Percentiles rank a stretch among this genome's conserved stretches.
phyloP scores from a whole-genome alignment of 176 grass and related monocot species.

The Phoenix dactylifera region DNA sequence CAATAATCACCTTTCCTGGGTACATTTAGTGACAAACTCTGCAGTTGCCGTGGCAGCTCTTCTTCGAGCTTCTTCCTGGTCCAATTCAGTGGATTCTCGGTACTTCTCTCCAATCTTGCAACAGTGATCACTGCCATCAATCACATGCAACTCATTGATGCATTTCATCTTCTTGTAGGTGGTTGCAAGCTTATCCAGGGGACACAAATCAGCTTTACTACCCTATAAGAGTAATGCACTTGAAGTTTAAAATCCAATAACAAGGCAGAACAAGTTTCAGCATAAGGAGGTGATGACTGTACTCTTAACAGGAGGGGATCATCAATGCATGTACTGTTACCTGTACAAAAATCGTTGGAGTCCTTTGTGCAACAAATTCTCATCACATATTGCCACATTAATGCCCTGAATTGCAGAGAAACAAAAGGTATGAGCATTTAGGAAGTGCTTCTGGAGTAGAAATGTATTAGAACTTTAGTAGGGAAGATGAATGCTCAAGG shows the following conservation, averaged over 20 bases:
- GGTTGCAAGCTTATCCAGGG: conserved; percentile 48
- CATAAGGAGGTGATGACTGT: too few species aligned
- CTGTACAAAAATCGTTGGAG: conserved; percentile 85
- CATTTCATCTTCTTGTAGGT: conserved; percentile 68
- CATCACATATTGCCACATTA: conserved; percentile 52
- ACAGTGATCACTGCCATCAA: conserved; percentile 78
- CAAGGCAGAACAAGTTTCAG: too few species aligned
- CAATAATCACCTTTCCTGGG: neutral
- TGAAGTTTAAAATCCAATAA: too few species aligned
- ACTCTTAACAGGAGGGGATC: too few species aligned
- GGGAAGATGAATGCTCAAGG: too few species aligned
- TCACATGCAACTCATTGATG: conserved; percentile 50
- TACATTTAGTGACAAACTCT: conserved; percentile 38
- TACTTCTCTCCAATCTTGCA: conserved; percentile 63
- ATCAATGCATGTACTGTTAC: conserved; percentile 6
- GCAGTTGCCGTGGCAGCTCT: conserved; percentile 45
- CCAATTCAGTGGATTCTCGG: conserved; percentile 36
- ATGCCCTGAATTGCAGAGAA: conserved; percentile 33
- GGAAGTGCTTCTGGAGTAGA: too few species aligned
- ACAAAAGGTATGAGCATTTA: too few species aligned
- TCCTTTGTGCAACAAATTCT: conserved; percentile 56
- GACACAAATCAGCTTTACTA: conserved; percentile 75
- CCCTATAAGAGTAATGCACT: conserved; percentile 21
- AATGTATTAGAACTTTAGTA: too few species aligned
- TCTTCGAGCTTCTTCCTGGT: conserved; percentile 45